Base-by-base conservation (phyloP, 495 filamentous ascomycete genomes). In the Penicillium verhagenii region DNA sequence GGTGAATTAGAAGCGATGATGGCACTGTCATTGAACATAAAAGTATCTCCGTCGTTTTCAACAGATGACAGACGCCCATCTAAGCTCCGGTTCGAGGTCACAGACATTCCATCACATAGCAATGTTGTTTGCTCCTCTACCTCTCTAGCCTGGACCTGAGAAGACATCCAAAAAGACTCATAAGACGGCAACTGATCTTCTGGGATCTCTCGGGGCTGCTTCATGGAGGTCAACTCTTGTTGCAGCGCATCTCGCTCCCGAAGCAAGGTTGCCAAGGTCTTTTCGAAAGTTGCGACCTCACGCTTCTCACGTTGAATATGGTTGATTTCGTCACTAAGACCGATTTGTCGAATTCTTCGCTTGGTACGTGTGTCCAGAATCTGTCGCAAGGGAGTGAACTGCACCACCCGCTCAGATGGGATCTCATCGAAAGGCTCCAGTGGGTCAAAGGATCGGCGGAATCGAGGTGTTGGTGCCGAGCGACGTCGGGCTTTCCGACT, bases 311-410 rank as follows among this genome's bases (percentile, higher is more conserved):
- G 74, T 46, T 82, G 72, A 47, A 90, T 83, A 18, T 67, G 70
- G 67, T 88, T 91, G 55, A 89, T 80, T 66, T 92, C 88, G 62
- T 91, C 83, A 58, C 87, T 90, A 31, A 94, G 68, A 24, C 88
- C 84, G 55, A 85, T 84, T 19, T 89, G 82, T 13, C 83, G 78
- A 21, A 92, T 78, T 40, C 88, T 80, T 20, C 89, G 82, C 64
- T 86, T 84, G n/a, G 82, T 79, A n/a, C 90, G 82, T 20, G 76
- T 75, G 59, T 91, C 86, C 20, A 92, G 66, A 4, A 87, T 79
- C 23, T 89, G 83, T n/a, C 82, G 77, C 26, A 92, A 72, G 0
- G 89, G 86, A 2, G 80, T 79, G 56, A 90, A 89, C 54, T 88
- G 83, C 1, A 86, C 23, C 16, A 70, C 59, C 8, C 53, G 52